Base-by-base conservation (phyloP, 2,329 filamentous ascomycete genomes). In the Trichoderma pleuroti region DNA sequence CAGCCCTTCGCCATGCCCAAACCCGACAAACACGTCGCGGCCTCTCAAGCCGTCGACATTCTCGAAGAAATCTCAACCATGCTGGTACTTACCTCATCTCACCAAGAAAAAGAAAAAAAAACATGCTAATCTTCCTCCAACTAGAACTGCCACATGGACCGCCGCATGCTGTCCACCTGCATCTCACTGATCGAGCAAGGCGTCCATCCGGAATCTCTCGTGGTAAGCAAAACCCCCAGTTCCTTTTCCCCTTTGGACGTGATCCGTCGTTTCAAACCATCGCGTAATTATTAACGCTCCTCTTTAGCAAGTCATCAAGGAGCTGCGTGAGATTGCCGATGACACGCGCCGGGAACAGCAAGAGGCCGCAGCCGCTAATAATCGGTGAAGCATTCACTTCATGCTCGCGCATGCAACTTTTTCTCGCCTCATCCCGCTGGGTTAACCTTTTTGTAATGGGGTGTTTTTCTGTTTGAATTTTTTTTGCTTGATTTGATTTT, bases 121-220 rank as follows among this genome's bases (percentile, higher is more conserved):
- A 7, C n/a, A 11, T n/a, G 1, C 39, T 65, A n/a, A 65, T 12
- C 30, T 12, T 39, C 49, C 54, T 73, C 62, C 26, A 49, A 28
- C 56, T 46, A 98, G 95, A 98, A 98, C 82, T 97, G 95, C 73
- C 89, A 97, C 74, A 90, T 99, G 59, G 94, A 98, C 81, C 90
- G 95, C 36, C 91, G 94, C 68, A 94, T 94, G 24, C 86, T 99
- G 21, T 97, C 94, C 4, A 93, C 98, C 73, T 99, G 96, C 81
- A 95, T 98, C 72, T 97, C 94, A 68, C 88, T 99, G 81, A 97
- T 99, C 76, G 96, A 99, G 82, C 97, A 97, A 78, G 96, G 96
- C 16, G 93, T 98, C 34, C 97, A 97, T 78, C 96, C 96, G 0
- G 95, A 98, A 80, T 96, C 95, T 1, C 85, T 99, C 36, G 94